Evolutionary conservation across 306 rosid genomes (phyloP), one percentile per base, ranked within the genome.

Genomic region (Casuarina glauca): DNA sequence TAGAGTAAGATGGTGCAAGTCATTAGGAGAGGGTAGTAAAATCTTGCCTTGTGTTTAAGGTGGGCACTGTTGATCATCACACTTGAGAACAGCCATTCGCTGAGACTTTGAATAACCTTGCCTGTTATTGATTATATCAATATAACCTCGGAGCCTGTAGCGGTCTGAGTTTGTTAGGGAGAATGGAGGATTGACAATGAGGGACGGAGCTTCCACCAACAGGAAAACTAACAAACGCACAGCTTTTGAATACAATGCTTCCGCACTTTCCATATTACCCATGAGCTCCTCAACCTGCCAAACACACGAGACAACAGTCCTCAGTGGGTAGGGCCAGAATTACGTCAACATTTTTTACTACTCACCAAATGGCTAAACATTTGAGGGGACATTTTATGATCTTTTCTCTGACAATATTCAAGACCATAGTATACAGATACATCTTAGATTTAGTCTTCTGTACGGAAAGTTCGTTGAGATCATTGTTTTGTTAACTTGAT

Each of bases 261-360:
- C 80, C 60, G 99, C 99, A 69, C 82, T 87, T 49, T 89, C 97
- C 94, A 90, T 79, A 39, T 85, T 82, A 54, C 94, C 96, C 99
- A 96, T 87, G 74, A 93, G 91, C 86, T 96, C 99, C 43, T 96
- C 97, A 41, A 96, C 99, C 99, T 96, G 89, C 82, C 82, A 87
- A 70, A 41, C 74, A 70, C 19, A 57, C 2, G 43, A 62, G 20
- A 79, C 51, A 66, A 72, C 26, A 77, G 75, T 32, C 42, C 53
- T 75, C 76, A 80, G 80, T 55, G 74, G 42, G 9, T 20, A 12
- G 10, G 54, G 67, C 45, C 46, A 58, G 52, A 78, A 70, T 12
- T 43, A 58, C 36, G 75, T 69, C 61, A 64, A 71, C 64, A 70
- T 4, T 10, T 44, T 17, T 38, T 76, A 72, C 20, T 73, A 80